A percentile compares a stretch with the other conserved stretches of the same genome.
Evolutionary conservation across 2,329 filamentous ascomycete species (phyloP).

Genomic region (Bipolaris bicolor): DNA sequence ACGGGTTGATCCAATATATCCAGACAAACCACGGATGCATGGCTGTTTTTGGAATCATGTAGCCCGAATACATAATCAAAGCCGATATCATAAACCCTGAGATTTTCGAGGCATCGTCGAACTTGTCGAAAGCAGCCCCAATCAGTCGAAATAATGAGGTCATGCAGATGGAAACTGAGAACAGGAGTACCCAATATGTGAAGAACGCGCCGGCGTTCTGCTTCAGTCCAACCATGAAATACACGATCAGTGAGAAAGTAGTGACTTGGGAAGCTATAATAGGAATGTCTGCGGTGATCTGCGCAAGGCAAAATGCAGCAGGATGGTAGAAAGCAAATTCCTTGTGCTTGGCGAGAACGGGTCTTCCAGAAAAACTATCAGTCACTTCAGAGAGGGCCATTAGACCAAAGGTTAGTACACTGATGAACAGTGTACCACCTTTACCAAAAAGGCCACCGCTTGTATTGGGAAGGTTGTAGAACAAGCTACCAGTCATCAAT

Average conservation of each 20-base stretch:
- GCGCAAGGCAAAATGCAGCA: slow-evolving; percentile 73
- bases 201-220: slow-evolving; percentile 77
- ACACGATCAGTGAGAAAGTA: slow-evolving; percentile 67
- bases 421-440: slow-evolving; percentile 67
- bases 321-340: slow-evolving; percentile 86
- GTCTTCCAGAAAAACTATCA: slow-evolving; percentile 64
- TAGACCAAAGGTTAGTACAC: slow-evolving; percentile 66
- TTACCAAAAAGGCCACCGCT: slow-evolving; percentile 68
- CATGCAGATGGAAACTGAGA: slow-evolving; percentile 62
- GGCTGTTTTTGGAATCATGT: slow-evolving; percentile 59
- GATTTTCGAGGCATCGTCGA: slow-evolving; percentile 59
- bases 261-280: slow-evolving; percentile 64
- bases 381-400: slow-evolving; percentile 70
- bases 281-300: slow-evolving; percentile 65
- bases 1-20: slow-evolving; percentile 79
- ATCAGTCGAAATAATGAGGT: slow-evolving; percentile 81
- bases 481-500: slow-evolving; percentile 68
- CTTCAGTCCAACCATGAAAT: slow-evolving; percentile 81
- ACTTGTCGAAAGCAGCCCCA: slow-evolving; percentile 69
- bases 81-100: slow-evolving; percentile 60
- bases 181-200: slow-evolving; percentile 71
- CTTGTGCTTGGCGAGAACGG: slow-evolving; percentile 84
- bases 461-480: slow-evolving; percentile 63
- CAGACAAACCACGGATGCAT: slow-evolving; percentile 81
- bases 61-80: slow-evolving; percentile 63